These are phyloP conservation scores for Terana coerulea DNA, from an alignment of 768 basidiomycete genomes.

Conservation along the genomic window DNA sequence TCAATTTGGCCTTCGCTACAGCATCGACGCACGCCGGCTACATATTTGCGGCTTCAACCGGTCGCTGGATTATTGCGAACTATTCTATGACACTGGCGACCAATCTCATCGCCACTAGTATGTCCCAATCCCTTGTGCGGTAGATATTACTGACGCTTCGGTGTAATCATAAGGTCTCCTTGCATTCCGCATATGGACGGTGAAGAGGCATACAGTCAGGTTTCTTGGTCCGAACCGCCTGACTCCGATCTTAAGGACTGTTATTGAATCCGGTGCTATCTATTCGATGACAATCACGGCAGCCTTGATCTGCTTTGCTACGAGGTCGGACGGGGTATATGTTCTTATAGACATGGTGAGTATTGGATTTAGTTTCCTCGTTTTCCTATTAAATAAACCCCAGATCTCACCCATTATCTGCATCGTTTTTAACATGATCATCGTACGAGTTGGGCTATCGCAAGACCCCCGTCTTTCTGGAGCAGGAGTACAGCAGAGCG, in stretches of 20 bases:
- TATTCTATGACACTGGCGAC: slow-evolving; percentile 29
- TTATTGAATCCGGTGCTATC: slow-evolving; percentile 35
- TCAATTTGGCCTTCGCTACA: slow-evolving; percentile 16
- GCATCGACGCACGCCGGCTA: slow-evolving; percentile 13
- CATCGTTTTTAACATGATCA: slow-evolving; percentile 42
- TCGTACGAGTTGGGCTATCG: slow-evolving; percentile 32
- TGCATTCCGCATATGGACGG: slow-evolving; percentile 29
- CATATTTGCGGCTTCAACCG: slow-evolving; percentile 26
- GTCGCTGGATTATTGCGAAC: slow-evolving; percentile 33
- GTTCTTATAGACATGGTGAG: slow-evolving; percentile 35
- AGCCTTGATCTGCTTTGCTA: slow-evolving; percentile 28
- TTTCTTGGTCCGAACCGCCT: slow-evolving; percentile 16
- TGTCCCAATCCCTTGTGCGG: slow-evolving; percentile 1
- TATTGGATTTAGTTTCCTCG: neutral
- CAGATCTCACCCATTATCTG: slow-evolving; percentile 37
- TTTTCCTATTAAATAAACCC: neutral
- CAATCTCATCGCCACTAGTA: slow-evolving; percentile 31
- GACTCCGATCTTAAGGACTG: slow-evolving; percentile 25
- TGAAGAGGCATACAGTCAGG: slow-evolving; percentile 20
- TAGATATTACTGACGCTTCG: neutral
- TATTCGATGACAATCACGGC: slow-evolving; percentile 34
- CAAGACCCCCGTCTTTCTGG: slow-evolving; percentile 3
- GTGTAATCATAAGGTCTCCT: slow-evolving; percentile 26
- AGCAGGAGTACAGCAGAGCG: neutral
- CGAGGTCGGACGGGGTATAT: slow-evolving; percentile 29